Evolutionary conservation across 2,329 filamentous ascomycete species (phyloP).

Genomic region (Pleomassaria siparia): DNA sequence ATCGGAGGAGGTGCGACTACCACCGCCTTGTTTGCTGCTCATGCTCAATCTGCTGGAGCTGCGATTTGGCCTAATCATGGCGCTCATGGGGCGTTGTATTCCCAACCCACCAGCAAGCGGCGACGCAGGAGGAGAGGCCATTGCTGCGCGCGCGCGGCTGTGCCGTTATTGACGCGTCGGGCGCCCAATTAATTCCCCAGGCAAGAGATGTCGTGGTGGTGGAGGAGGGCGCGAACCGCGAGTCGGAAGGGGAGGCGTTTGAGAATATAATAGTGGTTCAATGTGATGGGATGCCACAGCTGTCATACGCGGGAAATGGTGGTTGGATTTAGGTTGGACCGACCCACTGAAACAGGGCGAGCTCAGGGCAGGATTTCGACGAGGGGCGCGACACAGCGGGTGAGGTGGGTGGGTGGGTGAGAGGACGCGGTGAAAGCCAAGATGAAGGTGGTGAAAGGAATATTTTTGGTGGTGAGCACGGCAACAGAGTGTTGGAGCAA

Average conservation of each 20-base stretch:
- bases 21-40: constrained; percentile 71
- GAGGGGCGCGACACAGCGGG: constrained; percentile 2
- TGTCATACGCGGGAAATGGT: constrained; percentile 7
- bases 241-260: constrained; percentile 8
- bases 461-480: constrained; percentile 1
- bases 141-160: constrained; percentile 28
- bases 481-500: not conserved
- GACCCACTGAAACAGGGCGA: no score
- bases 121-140: constrained; percentile 41
- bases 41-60: constrained; percentile 86
- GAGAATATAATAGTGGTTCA: constrained; percentile 11
- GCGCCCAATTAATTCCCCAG: constrained; percentile 14
- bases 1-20: constrained; percentile 83
- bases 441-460: not conserved
- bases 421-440: not conserved
- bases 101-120: constrained; percentile 30
- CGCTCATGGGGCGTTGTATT: constrained; percentile 72
- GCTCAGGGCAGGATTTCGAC: no score
- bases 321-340: constrained; percentile 19
- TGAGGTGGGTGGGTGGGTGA: no score
- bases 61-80: constrained; percentile 73
- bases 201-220: constrained; percentile 6
- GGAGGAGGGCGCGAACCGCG: constrained; percentile 9
- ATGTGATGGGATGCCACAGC: not conserved
- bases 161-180: constrained; percentile 13